Evolutionary conservation across 345 rosid species (phyloP).

Genomic region (Populus simonii): DNA sequence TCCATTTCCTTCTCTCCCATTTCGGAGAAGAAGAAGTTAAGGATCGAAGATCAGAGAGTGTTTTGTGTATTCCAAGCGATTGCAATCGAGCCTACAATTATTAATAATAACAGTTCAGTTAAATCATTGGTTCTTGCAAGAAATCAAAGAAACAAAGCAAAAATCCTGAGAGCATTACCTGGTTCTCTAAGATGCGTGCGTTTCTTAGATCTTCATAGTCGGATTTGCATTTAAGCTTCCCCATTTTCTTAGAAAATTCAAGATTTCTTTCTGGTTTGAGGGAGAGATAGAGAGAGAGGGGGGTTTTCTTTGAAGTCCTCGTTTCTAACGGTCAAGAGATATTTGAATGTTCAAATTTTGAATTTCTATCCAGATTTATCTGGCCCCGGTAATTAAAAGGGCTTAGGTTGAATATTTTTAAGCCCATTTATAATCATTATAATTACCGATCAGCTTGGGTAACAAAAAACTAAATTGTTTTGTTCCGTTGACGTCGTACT

Average conservation of each 20-base stretch:
- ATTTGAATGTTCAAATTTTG: too few species aligned
- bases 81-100: conserved; percentile 35
- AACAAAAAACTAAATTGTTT: too few species aligned
- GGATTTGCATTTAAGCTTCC: conserved; percentile 9
- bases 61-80: conserved; percentile 35
- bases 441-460: too few species aligned
- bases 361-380: too few species aligned
- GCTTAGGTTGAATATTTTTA: too few species aligned
- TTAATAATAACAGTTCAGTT: neutral
- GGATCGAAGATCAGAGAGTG: conserved; percentile 29
- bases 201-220: conserved; percentile 35
- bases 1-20: neutral
- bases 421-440: too few species aligned
- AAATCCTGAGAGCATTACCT: conserved; percentile 10
- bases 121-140: neutral
- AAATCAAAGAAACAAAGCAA: neutral
- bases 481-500: too few species aligned
- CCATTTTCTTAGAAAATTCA: neutral
- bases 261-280: too few species aligned
- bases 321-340: too few species aligned
- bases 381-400: too few species aligned
- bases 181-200: conserved; percentile 39
- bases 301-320: too few species aligned
- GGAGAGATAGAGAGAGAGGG: too few species aligned
- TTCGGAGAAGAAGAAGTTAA: conserved; percentile 19